These are phyloP conservation scores for Inosperma sp. DNA, from an alignment of 768 basidiomycete species.

Conservation along the genomic window DNA sequence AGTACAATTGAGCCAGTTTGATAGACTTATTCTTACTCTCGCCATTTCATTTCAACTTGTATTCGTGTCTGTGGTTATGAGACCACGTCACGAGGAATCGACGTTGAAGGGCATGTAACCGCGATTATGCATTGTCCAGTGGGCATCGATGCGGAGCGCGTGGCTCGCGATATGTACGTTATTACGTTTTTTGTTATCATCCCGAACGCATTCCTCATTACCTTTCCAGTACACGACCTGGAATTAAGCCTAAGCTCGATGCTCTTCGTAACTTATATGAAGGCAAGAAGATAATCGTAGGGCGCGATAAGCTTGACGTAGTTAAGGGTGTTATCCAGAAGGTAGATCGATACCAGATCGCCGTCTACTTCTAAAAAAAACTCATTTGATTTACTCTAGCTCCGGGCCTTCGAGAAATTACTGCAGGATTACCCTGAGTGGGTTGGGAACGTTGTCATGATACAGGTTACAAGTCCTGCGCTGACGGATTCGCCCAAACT, in stretches of 20 bases:
- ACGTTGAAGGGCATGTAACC: conserved; percentile 81
- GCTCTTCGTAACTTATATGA: conserved; percentile 81
- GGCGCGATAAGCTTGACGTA: conserved; percentile 96
- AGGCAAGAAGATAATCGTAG: conserved; percentile 98
- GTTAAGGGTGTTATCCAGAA: conserved; percentile 98
- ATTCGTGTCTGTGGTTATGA: conserved; percentile 97
- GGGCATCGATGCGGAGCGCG: conserved; percentile 89
- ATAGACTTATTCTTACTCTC: conserved; percentile 87
- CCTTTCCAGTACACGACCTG: conserved; percentile 58
- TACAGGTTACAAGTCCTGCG: conserved; percentile 92
- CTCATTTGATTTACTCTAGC: conserved; percentile 36
- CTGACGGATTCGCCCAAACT: conserved; percentile 90
- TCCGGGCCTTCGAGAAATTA: conserved; percentile 94
- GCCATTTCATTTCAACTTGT: conserved; percentile 93
- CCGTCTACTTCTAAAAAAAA: background rate
- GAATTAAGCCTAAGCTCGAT: conserved; percentile 86
- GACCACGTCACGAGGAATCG: conserved; percentile 64
- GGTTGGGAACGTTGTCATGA: conserved; percentile 84
- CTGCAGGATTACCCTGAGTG: conserved; percentile 92
- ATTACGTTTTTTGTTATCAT: background rate
- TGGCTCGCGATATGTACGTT: conserved; percentile 71
- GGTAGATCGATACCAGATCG: conserved; percentile 33
- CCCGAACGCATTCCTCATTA: background rate
- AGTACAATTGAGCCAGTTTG: background rate
- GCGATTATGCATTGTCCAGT: conserved; percentile 89